phyloP scores from a whole-genome alignment of 2,329 filamentous ascomycete species.

The Cladosporium sp. region DNA sequence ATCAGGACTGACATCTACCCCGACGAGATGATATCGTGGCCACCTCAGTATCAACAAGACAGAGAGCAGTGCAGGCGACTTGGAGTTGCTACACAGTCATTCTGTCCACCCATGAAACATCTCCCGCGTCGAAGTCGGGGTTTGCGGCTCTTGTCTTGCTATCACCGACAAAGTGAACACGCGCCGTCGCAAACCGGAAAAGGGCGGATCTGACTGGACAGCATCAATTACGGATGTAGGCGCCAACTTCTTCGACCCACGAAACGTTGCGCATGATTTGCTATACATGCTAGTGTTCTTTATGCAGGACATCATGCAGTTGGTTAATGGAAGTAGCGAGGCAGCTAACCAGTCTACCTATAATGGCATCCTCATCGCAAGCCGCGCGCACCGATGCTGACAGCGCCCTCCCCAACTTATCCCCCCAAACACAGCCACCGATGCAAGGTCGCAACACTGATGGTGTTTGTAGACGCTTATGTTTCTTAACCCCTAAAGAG shows the following conservation, averaged over 20 bases:
- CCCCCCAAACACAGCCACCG: background rate
- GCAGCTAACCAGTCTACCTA: too few relatives aligned
- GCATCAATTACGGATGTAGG: background rate
- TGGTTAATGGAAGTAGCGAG: background rate
- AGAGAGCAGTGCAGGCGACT: background rate
- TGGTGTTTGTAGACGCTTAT: background rate
- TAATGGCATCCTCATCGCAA: too few relatives aligned
- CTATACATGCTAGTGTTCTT: background rate
- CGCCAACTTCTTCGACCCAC: background rate
- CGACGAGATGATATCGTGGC: background rate
- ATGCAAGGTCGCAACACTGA: background rate
- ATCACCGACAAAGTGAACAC: background rate
- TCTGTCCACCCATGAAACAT: background rate
- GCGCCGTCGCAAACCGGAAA: background rate
- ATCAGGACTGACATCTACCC: background rate
- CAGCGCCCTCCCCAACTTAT: background rate
- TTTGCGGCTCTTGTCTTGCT: background rate
- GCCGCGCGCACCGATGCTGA: background rate
- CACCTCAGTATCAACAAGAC: background rate
- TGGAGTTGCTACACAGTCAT: background rate
- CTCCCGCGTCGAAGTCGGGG: background rate
- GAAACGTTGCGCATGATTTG: background rate
- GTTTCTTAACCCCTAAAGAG: constrained; percentile 8
- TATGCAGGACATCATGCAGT: background rate
- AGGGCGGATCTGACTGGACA: background rate